Conservation (phyloP, 2,329 filamentous ascomycete species). For the Sclerotinia trifoliorum region DNA sequence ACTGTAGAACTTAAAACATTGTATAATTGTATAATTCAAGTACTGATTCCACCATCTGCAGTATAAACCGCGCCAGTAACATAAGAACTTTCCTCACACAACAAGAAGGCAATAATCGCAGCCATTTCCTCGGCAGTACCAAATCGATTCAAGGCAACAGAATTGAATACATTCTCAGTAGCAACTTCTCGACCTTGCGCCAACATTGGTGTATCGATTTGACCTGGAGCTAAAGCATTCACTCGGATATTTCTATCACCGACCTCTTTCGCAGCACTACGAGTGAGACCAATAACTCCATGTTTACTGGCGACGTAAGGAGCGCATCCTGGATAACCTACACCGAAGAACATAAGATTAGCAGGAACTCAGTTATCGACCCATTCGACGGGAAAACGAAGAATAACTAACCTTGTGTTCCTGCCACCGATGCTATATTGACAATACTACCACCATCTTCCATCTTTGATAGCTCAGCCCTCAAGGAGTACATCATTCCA, state of each 20-base stretch:
- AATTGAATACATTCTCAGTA: slow-evolving; percentile 40
- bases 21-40: slow-evolving; percentile 16
- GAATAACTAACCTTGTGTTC: slow-evolving; percentile 44
- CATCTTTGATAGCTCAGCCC: slow-evolving; percentile 45
- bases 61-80: slow-evolving; percentile 36
- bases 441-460: slow-evolving; percentile 42
- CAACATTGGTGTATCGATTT: slow-evolving; percentile 52
- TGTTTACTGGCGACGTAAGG: slow-evolving; percentile 41
- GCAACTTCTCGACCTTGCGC: slow-evolving; percentile 35
- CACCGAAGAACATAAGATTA: slow-evolving; percentile 35
- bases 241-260: slow-evolving; percentile 43
- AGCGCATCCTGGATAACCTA: slow-evolving; percentile 38
- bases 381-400: not conserved
- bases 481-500: slow-evolving; percentile 43
- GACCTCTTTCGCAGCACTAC: slow-evolving; percentile 34
- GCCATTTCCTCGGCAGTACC: slow-evolving; percentile 50
- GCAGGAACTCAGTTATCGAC: not conserved
- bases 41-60: slow-evolving; percentile 36
- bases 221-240: slow-evolving; percentile 40
- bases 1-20: accelerated
- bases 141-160: slow-evolving; percentile 42
- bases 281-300: slow-evolving; percentile 44
- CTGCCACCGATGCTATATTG: slow-evolving; percentile 49
- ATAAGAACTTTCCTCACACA: slow-evolving; percentile 41
- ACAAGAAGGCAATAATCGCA: slow-evolving; percentile 46